These are phyloP conservation scores for Elaeagnus macrophylla DNA, from an alignment of 306 rosid species.

Conservation along the genomic window DNA sequence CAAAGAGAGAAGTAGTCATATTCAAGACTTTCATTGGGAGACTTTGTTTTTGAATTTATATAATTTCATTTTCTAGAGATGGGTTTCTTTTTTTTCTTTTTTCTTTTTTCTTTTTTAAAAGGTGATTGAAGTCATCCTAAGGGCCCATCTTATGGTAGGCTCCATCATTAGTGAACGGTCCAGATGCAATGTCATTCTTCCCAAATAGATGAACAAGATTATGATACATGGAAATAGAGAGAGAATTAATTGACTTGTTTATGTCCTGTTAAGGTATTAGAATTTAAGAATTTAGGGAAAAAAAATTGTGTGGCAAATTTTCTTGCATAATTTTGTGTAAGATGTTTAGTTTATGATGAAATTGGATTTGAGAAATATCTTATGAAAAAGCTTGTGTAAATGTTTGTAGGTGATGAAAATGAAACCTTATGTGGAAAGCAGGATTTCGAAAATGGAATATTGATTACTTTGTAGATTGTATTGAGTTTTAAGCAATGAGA, in stretches of 20 bases:
- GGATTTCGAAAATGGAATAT: slow-evolving; percentile 2
- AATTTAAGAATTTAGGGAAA: background rate
- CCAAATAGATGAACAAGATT: slow-evolving; percentile 15
- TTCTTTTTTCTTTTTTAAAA: slow-evolving; percentile 20
- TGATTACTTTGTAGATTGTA: slow-evolving; percentile 16
- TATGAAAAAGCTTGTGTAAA: no score
- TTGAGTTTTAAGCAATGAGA: slow-evolving; percentile 28
- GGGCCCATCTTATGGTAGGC: slow-evolving; percentile 19
- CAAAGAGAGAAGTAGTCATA: slow-evolving; percentile 27
- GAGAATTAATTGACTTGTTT: slow-evolving; percentile 26
- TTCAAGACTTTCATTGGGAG: slow-evolving; percentile 30
- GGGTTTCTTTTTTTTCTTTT: slow-evolving; percentile 11
- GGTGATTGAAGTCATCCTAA: slow-evolving; percentile 33
- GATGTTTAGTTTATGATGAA: no score
- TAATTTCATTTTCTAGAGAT: background rate
- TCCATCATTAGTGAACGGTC: slow-evolving; percentile 26
- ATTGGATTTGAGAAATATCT: no score
- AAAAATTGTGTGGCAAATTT: no score
- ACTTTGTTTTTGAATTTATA: slow-evolving; percentile 32
- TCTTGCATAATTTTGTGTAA: no score
- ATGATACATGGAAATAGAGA: background rate
- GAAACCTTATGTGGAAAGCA: no score
- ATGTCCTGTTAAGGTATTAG: slow-evolving; percentile 16
- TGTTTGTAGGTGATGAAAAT: no score
- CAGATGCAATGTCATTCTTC: slow-evolving; percentile 16